phyloP scores from a whole-genome alignment of 805 yeast species.

The Metschnikowia anglica region DNA sequence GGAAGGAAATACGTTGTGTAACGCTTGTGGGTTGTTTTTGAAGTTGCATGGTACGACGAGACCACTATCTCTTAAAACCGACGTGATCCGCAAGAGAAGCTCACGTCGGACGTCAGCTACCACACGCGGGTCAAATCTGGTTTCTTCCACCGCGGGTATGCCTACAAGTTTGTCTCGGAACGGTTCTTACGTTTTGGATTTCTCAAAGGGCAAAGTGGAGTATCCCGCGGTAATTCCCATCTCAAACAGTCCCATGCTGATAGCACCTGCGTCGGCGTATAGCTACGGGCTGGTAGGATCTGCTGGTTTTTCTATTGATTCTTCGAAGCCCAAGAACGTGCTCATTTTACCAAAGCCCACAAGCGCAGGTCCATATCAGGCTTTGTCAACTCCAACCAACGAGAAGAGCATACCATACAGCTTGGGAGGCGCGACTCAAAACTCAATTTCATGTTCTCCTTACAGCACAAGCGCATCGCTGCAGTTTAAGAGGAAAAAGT shows the following conservation, averaged over 20 bases:
- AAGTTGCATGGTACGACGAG: slow-evolving; percentile 63
- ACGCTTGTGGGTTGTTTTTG: slow-evolving; percentile 62
- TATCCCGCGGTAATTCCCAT: slow-evolving; percentile 11
- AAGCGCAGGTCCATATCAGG: slow-evolving; percentile 4
- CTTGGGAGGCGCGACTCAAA: not conserved
- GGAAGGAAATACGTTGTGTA: slow-evolving; percentile 58
- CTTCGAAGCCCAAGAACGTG: slow-evolving; percentile 35
- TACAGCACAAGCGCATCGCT: slow-evolving; percentile 23
- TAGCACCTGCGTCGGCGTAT: slow-evolving; percentile 3
- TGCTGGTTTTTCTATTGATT: slow-evolving; percentile 11
- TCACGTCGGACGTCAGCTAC: slow-evolving; percentile 33
- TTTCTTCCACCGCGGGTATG: slow-evolving; percentile 4
- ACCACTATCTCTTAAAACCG: slow-evolving; percentile 57
- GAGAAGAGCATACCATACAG: not conserved
- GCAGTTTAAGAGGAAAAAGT: slow-evolving; percentile 44
- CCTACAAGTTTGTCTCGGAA: slow-evolving; percentile 5
- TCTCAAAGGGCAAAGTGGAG: slow-evolving; percentile 7
- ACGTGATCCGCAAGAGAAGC: slow-evolving; percentile 56
- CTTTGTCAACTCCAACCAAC: slow-evolving; percentile 1
- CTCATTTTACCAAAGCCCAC: slow-evolving; percentile 43
- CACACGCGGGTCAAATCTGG: slow-evolving; percentile 14
- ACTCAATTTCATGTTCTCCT: slow-evolving; percentile 20
- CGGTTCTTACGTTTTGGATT: slow-evolving; percentile 9
- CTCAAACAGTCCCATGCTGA: slow-evolving; percentile 10
- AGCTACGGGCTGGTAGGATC: slow-evolving; percentile 14